These are phyloP conservation scores for Stagonosporopsis cucurbitacearum DNA, from an alignment of 2,329 filamentous ascomycete species.

Conservation along the genomic window DNA sequence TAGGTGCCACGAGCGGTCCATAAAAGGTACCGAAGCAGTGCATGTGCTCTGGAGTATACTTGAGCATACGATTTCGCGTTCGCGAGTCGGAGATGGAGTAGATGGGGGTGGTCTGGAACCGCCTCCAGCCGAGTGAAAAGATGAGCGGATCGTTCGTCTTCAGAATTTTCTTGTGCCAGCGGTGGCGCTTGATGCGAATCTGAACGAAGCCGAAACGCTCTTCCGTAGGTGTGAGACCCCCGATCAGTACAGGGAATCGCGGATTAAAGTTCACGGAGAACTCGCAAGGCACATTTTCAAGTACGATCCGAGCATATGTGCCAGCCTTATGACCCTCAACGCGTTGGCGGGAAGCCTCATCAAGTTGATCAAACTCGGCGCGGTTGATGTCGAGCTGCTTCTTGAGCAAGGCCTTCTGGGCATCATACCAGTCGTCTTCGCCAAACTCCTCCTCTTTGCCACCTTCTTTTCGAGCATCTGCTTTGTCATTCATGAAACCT, in stretches of 20 bases:
- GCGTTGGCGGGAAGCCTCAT: constrained; percentile 79
- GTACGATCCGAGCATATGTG: constrained; percentile 88
- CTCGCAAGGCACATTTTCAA: constrained; percentile 88
- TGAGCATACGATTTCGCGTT: constrained; percentile 94
- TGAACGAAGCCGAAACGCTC: constrained; percentile 96
- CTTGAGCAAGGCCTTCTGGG: constrained; percentile 91
- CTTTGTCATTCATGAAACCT: constrained; percentile 89
- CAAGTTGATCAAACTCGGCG: constrained; percentile 85
- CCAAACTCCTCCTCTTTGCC: constrained; percentile 78
- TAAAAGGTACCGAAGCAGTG: constrained; percentile 98
- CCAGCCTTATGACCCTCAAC: constrained; percentile 93
- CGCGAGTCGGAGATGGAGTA: constrained; percentile 96
- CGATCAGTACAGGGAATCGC: constrained; percentile 82
- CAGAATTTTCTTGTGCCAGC: constrained; percentile 99
- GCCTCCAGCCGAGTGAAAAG: constrained; percentile 93
- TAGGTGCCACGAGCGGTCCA: constrained; percentile 91
- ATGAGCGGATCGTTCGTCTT: constrained; percentile 98
- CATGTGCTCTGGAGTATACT: constrained; percentile 99
- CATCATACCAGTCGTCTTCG: constrained; percentile 98
- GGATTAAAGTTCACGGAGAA: constrained; percentile 85
- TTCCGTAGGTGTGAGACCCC: constrained; percentile 91
- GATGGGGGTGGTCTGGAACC: constrained; percentile 90
- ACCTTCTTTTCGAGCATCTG: constrained; percentile 73
- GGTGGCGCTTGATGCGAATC: constrained; percentile 93
- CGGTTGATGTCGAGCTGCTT: constrained; percentile 98